Evolutionary conservation across 2,329 filamentous ascomycete species (phyloP).

Genomic region (Arthrinium phaeospermum): DNA sequence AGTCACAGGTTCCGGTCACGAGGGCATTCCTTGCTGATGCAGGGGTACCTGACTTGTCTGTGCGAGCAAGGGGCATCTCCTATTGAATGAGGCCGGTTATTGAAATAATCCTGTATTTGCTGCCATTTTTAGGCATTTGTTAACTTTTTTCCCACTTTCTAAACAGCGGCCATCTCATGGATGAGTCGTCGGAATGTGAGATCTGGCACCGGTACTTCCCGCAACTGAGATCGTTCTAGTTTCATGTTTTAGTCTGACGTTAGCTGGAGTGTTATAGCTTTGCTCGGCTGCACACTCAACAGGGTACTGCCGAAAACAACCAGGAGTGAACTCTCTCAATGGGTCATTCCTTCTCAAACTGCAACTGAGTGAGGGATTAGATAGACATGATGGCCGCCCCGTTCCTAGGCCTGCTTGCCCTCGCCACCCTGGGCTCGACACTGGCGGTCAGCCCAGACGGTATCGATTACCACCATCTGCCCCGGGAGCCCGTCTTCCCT

Average conservation of each 20-base stretch:
- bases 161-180: neutral
- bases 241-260: slow-evolving; percentile 1
- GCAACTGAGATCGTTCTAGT: neutral
- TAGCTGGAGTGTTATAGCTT: neutral
- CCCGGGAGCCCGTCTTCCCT: slow-evolving; percentile 41
- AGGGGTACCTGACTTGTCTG: neutral
- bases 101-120: too few relatives aligned
- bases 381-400: neutral
- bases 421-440: neutral
- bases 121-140: too few relatives aligned
- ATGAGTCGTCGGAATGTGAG: neutral
- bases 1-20: neutral
- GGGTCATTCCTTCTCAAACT: neutral
- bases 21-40: slow-evolving; percentile 2
- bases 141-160: too few relatives aligned
- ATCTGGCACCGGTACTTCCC: neutral
- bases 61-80: neutral
- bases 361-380: neutral
- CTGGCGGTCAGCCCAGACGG: slow-evolving; percentile 3
- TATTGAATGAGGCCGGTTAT: neutral
- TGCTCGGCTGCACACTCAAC: neutral
- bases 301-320: neutral
- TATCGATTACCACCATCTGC: slow-evolving; percentile 35
- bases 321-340: too few relatives aligned
- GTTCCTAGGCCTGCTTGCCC: neutral